Evolutionary conservation across 495 filamentous ascomycete species (phyloP).

Genomic region (Xylaria venustula): DNA sequence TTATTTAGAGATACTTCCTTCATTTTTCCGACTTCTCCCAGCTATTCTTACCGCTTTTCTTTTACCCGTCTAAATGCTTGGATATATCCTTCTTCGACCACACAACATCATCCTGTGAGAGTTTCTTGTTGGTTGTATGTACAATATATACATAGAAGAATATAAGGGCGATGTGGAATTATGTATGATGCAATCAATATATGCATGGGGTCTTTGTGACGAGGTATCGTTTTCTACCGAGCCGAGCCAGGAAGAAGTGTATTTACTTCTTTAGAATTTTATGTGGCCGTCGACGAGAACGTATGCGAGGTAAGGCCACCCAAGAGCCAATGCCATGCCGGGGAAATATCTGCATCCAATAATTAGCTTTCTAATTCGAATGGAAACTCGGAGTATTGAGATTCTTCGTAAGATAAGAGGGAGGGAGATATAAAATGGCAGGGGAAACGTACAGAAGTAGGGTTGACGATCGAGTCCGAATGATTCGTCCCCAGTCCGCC

Average conservation of each 20-base stretch:
- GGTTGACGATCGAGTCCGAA: conserved; percentile 2
- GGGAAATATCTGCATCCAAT: conserved; percentile 22
- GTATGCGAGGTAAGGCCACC: conserved; percentile 18
- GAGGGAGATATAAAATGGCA: background rate
- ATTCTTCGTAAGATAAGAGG: too few species aligned
- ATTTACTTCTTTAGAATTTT: background rate
- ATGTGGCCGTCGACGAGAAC: background rate
- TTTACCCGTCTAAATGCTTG: too few species aligned
- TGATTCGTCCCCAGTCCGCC: conserved; percentile 26
- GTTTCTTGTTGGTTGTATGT: background rate
- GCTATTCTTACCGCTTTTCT: background rate
- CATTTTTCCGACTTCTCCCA: background rate
- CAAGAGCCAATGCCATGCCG: conserved; percentile 16
- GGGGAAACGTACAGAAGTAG: background rate
- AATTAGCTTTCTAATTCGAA: too few species aligned
- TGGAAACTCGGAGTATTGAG: too few species aligned
- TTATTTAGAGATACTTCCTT: background rate
- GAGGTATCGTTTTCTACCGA: too few species aligned
- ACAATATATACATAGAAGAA: conserved; percentile 16
- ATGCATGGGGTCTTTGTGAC: too few species aligned
- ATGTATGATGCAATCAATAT: too few species aligned
- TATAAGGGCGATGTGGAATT: conserved; percentile 4
- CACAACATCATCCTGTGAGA: background rate
- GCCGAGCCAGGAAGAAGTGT: too few species aligned
- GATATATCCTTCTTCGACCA: background rate